These are phyloP conservation scores for Teunomyces tritomae DNA, from an alignment of 805 yeast genomes.

Conservation along the genomic window DNA sequence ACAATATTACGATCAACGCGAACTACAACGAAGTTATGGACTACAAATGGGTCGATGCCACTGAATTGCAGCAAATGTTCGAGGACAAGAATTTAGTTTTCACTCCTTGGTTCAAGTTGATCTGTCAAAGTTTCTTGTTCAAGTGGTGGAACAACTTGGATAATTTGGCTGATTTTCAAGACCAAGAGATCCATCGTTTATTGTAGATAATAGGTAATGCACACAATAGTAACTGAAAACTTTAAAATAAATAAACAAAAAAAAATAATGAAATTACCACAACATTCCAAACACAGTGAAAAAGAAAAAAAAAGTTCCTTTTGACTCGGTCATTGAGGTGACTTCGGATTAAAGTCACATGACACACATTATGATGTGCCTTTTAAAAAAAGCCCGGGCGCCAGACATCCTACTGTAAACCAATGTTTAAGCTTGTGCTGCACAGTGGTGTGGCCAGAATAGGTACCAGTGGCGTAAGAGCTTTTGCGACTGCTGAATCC, in stretches of 20 bases:
- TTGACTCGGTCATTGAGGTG: not conserved
- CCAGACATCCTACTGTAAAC: not conserved
- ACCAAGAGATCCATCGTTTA: conserved; percentile 49
- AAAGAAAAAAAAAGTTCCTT: not conserved
- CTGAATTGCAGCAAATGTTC: conserved; percentile 75
- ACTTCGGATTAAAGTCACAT: not conserved
- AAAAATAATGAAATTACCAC: not conserved
- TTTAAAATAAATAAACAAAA: too few relatives aligned
- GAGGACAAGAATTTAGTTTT: conserved; percentile 61
- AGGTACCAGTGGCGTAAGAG: not conserved
- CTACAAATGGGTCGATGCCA: conserved; percentile 65
- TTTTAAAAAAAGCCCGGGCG: not conserved
- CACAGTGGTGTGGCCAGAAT: not conserved
- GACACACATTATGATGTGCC: not conserved
- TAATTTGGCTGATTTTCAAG: conserved; percentile 49
- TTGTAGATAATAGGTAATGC: conserved; percentile 16
- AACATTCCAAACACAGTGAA: not conserved
- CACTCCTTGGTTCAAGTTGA: conserved; percentile 98
- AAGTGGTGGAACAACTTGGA: conserved; percentile 89
- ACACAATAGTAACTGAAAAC: not conserved
- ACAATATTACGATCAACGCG: conserved; percentile 54
- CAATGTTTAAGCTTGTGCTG: conserved; percentile 1
- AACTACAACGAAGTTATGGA: conserved; percentile 80
- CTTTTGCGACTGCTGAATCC: conserved; percentile 8
- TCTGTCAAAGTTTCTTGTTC: conserved; percentile 86